These are phyloP conservation scores for Cardiospermum halicacabum DNA, from an alignment of 345 rosid genomes.

Conservation along the genomic window DNA sequence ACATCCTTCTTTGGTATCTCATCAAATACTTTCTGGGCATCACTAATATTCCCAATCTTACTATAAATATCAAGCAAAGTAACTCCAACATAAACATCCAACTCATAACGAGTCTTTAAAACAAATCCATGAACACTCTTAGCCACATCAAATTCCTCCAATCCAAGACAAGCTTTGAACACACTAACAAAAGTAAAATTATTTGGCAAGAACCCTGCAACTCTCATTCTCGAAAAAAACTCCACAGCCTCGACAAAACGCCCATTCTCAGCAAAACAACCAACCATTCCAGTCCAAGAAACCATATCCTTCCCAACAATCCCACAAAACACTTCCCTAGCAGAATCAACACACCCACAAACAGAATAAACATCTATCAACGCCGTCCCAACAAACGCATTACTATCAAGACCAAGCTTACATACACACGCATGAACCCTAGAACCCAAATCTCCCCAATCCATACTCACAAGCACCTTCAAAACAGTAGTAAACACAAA, in stretches of 20 bases:
- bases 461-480: slow-evolving; percentile 53
- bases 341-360: slow-evolving; percentile 42
- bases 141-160: slow-evolving; percentile 42
- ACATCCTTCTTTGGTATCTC: slow-evolving; percentile 74
- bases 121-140: slow-evolving; percentile 62
- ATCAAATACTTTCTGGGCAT: slow-evolving; percentile 53
- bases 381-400: slow-evolving; percentile 78
- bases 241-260: slow-evolving; percentile 47
- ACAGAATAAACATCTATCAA: slow-evolving; percentile 65
- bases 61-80: slow-evolving; percentile 73
- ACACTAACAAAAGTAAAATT: slow-evolving; percentile 56
- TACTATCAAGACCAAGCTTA: slow-evolving; percentile 64
- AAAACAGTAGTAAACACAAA: slow-evolving; percentile 66
- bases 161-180: slow-evolving; percentile 69
- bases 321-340: slow-evolving; percentile 62
- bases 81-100: slow-evolving; percentile 52
- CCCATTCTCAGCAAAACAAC: slow-evolving; percentile 70
- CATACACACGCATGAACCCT: slow-evolving; percentile 54
- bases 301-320: slow-evolving; percentile 63
- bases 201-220: slow-evolving; percentile 57
- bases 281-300: slow-evolving; percentile 76
- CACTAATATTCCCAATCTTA: slow-evolving; percentile 34
- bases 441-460: slow-evolving; percentile 39
- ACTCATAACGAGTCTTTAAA: slow-evolving; percentile 52
- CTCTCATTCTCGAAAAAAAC: slow-evolving; percentile 51